Evolutionary conservation across 768 basidiomycete genomes (phyloP).

Genomic region (Rhizopogon salebrosus): DNA sequence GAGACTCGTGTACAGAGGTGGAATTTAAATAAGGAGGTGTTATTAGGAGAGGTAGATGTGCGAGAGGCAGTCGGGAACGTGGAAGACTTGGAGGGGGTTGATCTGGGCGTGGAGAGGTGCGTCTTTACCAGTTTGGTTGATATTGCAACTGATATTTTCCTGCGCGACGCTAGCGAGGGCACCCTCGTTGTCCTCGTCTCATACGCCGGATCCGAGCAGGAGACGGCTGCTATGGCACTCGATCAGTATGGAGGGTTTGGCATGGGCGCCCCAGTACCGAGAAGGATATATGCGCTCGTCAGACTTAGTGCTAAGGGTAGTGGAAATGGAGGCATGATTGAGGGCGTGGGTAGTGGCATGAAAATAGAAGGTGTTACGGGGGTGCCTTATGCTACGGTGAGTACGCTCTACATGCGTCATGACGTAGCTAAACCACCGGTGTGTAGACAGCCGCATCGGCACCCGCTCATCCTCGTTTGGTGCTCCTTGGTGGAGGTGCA

Average conservation of each 20-base stretch:
- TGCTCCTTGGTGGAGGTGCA: slow-evolving; percentile 53
- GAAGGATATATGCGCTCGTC: slow-evolving; percentile 62
- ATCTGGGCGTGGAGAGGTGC: slow-evolving; percentile 59
- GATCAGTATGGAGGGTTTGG: slow-evolving; percentile 33
- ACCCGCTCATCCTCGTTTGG: slow-evolving; percentile 67
- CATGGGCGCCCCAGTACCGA: slow-evolving; percentile 33
- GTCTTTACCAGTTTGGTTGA: slow-evolving; percentile 8
- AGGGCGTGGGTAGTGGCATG: slow-evolving; percentile 31
- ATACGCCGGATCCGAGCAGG: slow-evolving; percentile 48
- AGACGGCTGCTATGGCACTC: slow-evolving; percentile 24
- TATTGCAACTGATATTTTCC: not conserved
- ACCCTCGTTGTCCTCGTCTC: slow-evolving; percentile 62
- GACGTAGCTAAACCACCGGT: not conserved
- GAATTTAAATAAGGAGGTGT: slow-evolving; percentile 50
- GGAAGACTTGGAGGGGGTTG: slow-evolving; percentile 70
- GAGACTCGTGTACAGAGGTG: slow-evolving; percentile 68
- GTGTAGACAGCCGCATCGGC: slow-evolving; percentile 59
- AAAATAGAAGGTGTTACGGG: slow-evolving; percentile 43
- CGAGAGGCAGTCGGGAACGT: slow-evolving; percentile 43
- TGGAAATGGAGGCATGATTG: slow-evolving; percentile 4
- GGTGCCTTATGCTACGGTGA: slow-evolving; percentile 75
- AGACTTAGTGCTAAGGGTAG: slow-evolving; percentile 33
- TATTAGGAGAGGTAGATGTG: slow-evolving; percentile 52
- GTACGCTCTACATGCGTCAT: not conserved
- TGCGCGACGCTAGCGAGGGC: slow-evolving; percentile 33